Percentiles rank a stretch among this genome's conserved stretches.
phyloP scores from a whole-genome alignment of 495 filamentous ascomycete species.

The Penicillium pancosmium region DNA sequence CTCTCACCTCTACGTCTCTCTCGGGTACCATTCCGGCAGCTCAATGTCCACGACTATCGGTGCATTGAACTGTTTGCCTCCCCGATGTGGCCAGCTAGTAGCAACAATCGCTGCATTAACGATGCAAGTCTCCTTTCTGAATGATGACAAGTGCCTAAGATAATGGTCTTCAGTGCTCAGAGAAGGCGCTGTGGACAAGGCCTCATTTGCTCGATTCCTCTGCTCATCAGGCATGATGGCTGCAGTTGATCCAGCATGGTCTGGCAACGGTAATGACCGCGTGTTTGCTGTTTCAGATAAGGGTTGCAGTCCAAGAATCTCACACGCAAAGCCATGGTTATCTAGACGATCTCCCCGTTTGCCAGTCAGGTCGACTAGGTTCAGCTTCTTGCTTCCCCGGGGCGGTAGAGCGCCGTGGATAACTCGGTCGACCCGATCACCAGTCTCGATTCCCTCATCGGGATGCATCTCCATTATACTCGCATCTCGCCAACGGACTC shows the following conservation, averaged over 20 bases:
- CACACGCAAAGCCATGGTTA: conserved; percentile 37
- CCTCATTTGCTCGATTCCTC: conserved; percentile 2
- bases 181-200: conserved; percentile 2
- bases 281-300: background rate
- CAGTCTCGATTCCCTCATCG: background rate
- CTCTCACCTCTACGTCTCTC: too few relatives aligned
- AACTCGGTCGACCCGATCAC: conserved; percentile 8
- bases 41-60: conserved; percentile 80
- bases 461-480: background rate
- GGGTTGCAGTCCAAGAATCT: background rate
- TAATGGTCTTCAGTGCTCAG: conserved; percentile 17
- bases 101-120: conserved; percentile 77
- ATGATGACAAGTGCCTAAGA: conserved; percentile 32
- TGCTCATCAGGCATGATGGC: conserved; percentile 8
- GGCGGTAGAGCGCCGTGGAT: conserved; percentile 29
- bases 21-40: conserved; percentile 52
- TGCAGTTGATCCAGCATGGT: conserved; percentile 11
- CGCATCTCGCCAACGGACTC: conserved; percentile 37
- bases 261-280: conserved; percentile 14
- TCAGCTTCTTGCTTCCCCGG: conserved; percentile 58
- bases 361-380: conserved; percentile 57
- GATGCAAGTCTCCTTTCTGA: conserved; percentile 71
- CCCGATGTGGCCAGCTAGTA: conserved; percentile 63
- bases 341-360: conserved; percentile 46
- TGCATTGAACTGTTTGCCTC: conserved; percentile 66